A percentile compares a stretch with the other conserved stretches of the same genome.
phyloP scores from a whole-genome alignment of 805 yeast species.

The Schizosaccharomyces pombe region DNA sequence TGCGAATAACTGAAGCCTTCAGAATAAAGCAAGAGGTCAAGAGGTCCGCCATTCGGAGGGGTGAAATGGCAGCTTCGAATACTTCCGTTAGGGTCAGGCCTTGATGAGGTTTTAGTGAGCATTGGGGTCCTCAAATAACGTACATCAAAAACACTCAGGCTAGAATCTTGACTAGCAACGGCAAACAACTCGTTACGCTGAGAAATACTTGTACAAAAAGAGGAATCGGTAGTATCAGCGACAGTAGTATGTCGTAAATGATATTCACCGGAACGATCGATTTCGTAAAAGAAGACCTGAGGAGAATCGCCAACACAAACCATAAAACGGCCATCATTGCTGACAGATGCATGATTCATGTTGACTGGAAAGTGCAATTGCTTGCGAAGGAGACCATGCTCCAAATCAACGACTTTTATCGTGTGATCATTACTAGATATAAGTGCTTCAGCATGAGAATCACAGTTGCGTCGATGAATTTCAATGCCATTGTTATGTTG shows the following conservation, averaged over 20 bases:
- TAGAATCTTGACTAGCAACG: not conserved
- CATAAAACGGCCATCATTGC: conserved; percentile 36
- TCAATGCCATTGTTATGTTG: not conserved
- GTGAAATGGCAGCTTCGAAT: conserved; percentile 1
- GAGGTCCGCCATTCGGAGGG: conserved; percentile 1
- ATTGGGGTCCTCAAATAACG: not conserved
- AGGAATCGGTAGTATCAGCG: not conserved
- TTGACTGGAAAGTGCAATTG: conserved; percentile 35
- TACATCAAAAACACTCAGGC: conserved; percentile 1
- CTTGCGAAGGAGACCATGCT: conserved; percentile 21
- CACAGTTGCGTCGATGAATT: not conserved
- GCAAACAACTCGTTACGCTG: not conserved
- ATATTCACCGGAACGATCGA: not conserved
- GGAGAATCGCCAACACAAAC: conserved; percentile 61
- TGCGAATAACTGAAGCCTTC: not conserved
- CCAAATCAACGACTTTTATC: conserved; percentile 40
- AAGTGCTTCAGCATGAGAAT: conserved; percentile 19
- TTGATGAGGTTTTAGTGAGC: not conserved
- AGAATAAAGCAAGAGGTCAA: not conserved
- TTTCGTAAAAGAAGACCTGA: conserved; percentile 26
- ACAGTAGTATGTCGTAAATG: not conserved
- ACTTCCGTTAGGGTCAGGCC: not conserved
- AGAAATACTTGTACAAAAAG: not conserved
- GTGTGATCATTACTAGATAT: conserved; percentile 69
- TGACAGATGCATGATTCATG: conserved; percentile 47